A percentile compares a stretch with the other conserved stretches of the same genome.
These are phyloP conservation scores for Ogataea kodamae DNA, from an alignment of 805 yeast genomes.

Conservation along the genomic window DNA sequence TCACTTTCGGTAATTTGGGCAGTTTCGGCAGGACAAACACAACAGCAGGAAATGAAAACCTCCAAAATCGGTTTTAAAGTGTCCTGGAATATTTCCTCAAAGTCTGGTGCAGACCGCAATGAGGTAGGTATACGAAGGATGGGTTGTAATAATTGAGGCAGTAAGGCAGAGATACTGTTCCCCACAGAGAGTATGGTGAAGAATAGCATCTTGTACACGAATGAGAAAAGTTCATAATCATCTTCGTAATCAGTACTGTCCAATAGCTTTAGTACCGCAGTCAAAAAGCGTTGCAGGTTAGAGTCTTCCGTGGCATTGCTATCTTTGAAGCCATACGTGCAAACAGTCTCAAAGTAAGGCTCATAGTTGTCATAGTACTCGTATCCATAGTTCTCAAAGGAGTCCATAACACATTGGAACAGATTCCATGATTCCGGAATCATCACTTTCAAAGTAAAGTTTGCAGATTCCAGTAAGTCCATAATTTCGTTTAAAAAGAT, in stretches of 20 bases:
- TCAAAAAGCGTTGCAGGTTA: slow-evolving; percentile 23
- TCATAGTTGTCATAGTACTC: slow-evolving; percentile 48
- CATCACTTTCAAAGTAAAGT: slow-evolving; percentile 49
- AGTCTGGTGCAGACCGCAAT: slow-evolving; percentile 21
- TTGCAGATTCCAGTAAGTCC: slow-evolving; percentile 66
- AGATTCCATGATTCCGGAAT: slow-evolving; percentile 46
- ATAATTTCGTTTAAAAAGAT: slow-evolving; percentile 76
- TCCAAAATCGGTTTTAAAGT: slow-evolving; percentile 34
- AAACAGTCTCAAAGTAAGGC: slow-evolving; percentile 47
- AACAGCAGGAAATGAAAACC: slow-evolving; percentile 39
- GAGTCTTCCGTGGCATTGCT: slow-evolving; percentile 16
- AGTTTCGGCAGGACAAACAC: slow-evolving; percentile 38
- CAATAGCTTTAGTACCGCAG: slow-evolving; percentile 20
- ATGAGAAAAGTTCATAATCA: slow-evolving; percentile 24
- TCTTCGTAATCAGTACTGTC: slow-evolving; percentile 16
- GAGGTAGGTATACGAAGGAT: slow-evolving; percentile 32
- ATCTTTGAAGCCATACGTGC: slow-evolving; percentile 41
- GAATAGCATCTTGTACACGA: slow-evolving; percentile 18
- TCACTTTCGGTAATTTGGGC: slow-evolving; percentile 35
- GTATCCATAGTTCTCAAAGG: slow-evolving; percentile 50
- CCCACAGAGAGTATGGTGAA: slow-evolving; percentile 18
- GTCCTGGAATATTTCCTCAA: slow-evolving; percentile 18
- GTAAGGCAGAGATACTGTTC: slow-evolving; percentile 15
- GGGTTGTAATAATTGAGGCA: slow-evolving; percentile 17
- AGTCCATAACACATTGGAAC: slow-evolving; percentile 39